Conservation (phyloP, 257 asterid genomes). For the Solanum virginianum region DNA sequence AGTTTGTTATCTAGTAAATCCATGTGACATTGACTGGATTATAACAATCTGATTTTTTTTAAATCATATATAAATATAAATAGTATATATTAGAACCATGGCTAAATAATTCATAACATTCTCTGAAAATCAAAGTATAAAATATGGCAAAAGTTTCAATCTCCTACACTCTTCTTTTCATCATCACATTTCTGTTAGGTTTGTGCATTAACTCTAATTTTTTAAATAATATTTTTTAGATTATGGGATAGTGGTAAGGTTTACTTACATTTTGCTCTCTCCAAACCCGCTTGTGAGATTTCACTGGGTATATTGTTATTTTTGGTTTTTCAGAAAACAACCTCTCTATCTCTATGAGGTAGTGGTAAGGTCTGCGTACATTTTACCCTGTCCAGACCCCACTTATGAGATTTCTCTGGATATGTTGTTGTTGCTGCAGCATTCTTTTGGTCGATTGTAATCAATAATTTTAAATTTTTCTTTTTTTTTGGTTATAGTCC, state of each 20-base stretch:
- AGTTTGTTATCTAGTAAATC: neutral
- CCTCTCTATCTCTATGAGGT: no score
- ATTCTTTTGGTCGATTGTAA: no score
- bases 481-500: neutral
- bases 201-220: neutral
- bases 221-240: neutral
- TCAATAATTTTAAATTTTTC: no score
- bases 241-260: no score
- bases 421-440: no score
- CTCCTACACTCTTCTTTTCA: neutral
- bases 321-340: no score
- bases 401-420: no score
- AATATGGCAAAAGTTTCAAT: neutral
- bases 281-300: no score
- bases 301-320: no score
- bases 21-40: neutral
- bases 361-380: no score
- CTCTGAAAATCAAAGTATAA: neutral
- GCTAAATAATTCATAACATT: neutral
- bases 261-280: no score
- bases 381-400: no score
- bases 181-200: neutral
- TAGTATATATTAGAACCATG: neutral
- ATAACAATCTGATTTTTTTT: neutral
- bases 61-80: neutral